phyloP scores from a whole-genome alignment of 257 asterid genomes.

The Rehmannia glutinosa region DNA sequence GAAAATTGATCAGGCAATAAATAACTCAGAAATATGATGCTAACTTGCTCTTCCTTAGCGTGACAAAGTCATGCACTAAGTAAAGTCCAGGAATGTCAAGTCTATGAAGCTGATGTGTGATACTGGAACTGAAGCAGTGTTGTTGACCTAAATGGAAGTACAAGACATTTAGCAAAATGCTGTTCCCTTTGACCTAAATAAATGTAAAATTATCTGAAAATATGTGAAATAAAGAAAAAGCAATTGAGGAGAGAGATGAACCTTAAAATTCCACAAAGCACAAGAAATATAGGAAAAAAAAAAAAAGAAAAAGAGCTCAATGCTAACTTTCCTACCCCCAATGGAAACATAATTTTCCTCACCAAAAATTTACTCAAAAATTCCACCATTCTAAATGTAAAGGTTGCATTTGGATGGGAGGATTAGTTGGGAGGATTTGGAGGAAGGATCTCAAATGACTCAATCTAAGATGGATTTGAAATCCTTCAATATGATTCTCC shows the following conservation, averaged over 20 bases:
- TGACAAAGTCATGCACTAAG: constrained; percentile 63
- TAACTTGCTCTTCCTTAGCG: constrained; percentile 82
- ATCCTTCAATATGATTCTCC: no score
- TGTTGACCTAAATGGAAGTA: constrained; percentile 36
- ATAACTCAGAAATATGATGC: constrained; percentile 25
- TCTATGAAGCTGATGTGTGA: constrained; percentile 71
- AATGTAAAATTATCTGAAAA: background rate
- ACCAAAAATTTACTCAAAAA: background rate
- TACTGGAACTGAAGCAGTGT: constrained; percentile 42
- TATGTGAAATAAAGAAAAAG: no score
- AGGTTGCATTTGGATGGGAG: no score
- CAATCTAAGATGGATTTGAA: no score
- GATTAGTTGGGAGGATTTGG: no score
- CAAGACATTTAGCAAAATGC: background rate
- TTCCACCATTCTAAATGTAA: background rate
- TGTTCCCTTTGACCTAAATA: background rate
- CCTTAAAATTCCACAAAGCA: no score
- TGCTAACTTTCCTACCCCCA: no score
- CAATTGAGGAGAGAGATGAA: no score
- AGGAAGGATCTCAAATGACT: no score
- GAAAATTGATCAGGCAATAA: constrained; percentile 10
- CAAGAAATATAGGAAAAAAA: no score
- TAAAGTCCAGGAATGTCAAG: constrained; percentile 77
- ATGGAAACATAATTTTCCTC: no score
- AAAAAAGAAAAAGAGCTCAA: no score